Evolutionary conservation across 805 yeast species (phyloP).

Genomic region (Ogataea nakhonphanomensis): DNA sequence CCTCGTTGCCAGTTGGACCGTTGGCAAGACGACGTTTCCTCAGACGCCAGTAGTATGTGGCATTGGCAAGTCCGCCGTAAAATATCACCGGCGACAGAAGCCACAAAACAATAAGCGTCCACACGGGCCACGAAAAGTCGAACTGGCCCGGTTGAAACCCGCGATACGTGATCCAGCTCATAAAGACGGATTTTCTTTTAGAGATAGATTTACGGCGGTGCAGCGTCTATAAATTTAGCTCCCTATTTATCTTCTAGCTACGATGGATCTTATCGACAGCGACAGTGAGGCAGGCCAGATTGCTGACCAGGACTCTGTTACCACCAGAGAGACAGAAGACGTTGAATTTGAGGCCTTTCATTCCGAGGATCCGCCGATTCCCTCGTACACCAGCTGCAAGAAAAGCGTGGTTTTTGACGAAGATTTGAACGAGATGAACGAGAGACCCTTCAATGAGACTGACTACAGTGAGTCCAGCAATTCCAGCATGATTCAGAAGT

Average conservation of each 20-base stretch:
- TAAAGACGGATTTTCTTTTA: neutral
- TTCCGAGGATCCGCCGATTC: constrained; percentile 16
- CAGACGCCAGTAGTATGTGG: constrained; percentile 23
- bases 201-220: constrained; percentile 1
- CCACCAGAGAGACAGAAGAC: constrained; percentile 9
- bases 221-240: constrained; percentile 5
- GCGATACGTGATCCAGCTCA: constrained; percentile 23
- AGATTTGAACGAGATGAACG: constrained; percentile 1
- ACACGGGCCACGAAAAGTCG: constrained; percentile 37
- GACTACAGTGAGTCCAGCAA: neutral
- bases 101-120: constrained; percentile 45
- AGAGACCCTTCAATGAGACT: neutral
- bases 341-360: constrained; percentile 11
- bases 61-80: constrained; percentile 39
- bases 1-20: constrained; percentile 41
- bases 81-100: constrained; percentile 42
- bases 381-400: constrained; percentile 11
- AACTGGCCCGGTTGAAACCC: constrained; percentile 26
- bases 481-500: neutral
- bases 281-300: constrained; percentile 13
- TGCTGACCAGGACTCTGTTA: constrained; percentile 16
- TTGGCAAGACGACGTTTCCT: constrained; percentile 13
- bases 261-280: constrained; percentile 7
- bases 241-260: neutral
- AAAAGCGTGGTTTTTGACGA: constrained; percentile 15